Conservation (phyloP, 352 stramenopile genomes). For the Pythium biforme region DNA sequence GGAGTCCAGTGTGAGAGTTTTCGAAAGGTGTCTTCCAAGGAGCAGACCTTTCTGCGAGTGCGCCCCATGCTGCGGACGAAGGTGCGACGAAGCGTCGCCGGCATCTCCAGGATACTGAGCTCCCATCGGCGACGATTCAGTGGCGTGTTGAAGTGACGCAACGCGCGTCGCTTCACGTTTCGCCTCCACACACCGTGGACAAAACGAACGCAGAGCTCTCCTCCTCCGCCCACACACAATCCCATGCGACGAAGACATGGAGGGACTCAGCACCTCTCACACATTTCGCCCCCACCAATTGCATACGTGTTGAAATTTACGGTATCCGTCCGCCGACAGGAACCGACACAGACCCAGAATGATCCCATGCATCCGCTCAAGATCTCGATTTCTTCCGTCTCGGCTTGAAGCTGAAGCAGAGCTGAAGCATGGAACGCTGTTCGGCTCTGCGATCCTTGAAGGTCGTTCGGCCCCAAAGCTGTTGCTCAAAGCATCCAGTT, state of each 20-base stretch:
- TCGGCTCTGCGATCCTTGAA: constrained; percentile 18
- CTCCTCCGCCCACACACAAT: neutral
- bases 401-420: neutral
- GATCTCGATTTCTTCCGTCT: neutral
- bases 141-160: constrained; percentile 18
- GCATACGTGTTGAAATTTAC: neutral
- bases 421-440: neutral
- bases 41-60: neutral
- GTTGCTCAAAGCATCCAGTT: neutral
- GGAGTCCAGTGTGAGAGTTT: neutral
- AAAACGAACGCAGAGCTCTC: neutral
- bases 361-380: neutral
- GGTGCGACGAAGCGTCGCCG: neutral
- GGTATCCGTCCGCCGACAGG: neutral
- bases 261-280: too few species aligned
- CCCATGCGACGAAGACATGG: too few species aligned
- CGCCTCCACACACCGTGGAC: neutral
- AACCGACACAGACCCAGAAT: constrained; percentile 1
- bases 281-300: neutral
- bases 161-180: constrained; percentile 11
- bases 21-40: too few species aligned
- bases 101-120: neutral
- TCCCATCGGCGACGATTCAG: neutral
- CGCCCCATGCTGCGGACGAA: neutral
- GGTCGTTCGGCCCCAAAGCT: neutral